Evolutionary conservation across 176 grass and related monocot species (phyloP).

Genomic region (Pontederia crassipes): DNA sequence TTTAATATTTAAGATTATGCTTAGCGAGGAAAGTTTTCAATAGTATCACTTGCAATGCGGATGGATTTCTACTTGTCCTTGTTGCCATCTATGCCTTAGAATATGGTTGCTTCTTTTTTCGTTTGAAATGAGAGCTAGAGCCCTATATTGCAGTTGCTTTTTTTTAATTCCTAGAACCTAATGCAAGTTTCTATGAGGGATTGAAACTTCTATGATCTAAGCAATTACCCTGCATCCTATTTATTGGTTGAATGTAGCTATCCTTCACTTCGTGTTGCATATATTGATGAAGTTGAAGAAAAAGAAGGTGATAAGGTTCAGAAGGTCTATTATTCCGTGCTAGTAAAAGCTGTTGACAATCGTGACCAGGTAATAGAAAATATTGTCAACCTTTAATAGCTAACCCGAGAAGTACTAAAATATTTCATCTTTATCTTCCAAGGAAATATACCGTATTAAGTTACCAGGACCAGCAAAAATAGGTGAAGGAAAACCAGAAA

Average conservation of each 20-base stretch:
- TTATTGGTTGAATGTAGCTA: conserved; percentile 49
- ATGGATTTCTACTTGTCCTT: no score
- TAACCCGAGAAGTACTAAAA: conserved; percentile 3
- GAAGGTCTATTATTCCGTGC: conserved; percentile 83
- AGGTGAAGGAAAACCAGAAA: conserved; percentile 96
- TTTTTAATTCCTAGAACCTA: no score
- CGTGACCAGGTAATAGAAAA: conserved; percentile 64
- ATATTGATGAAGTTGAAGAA: conserved; percentile 98
- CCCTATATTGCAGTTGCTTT: no score
- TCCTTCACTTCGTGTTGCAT: conserved; percentile 79
- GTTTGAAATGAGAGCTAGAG: no score
- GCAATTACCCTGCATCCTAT: neutral
- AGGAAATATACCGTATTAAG: conserved; percentile 99
- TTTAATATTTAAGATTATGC: no score
- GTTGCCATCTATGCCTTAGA: no score
- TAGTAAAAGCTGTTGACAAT: conserved; percentile 94
- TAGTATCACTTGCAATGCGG: no score
- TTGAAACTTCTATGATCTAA: no score
- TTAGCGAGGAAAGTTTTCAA: no score
- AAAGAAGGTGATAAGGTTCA: conserved; percentile 82
- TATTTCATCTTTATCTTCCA: conserved; percentile 26
- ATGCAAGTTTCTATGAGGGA: no score
- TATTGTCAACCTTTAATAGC: conserved; percentile 10
- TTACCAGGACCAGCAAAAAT: conserved; percentile 79
- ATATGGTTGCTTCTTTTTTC: no score